A percentile compares a stretch with the other conserved stretches of the same genome.
phyloP scores from a whole-genome alignment of 2,329 filamentous ascomycete genomes.

The Didymella arachidicola region DNA sequence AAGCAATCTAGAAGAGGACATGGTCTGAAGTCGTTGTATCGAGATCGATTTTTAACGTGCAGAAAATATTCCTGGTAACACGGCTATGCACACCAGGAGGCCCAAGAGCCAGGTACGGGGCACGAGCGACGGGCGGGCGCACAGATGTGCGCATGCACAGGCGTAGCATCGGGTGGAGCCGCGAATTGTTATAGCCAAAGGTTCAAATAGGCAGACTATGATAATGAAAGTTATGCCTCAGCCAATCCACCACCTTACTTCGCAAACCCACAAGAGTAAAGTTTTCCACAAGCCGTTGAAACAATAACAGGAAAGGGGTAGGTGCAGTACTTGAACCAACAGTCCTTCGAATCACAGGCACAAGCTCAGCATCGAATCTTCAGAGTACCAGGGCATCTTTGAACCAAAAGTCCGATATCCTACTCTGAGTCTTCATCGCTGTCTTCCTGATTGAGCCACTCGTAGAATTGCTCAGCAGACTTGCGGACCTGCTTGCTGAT shows the following conservation, averaged over 20 bases:
- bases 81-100: constrained; percentile 18
- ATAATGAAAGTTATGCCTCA: constrained; percentile 22
- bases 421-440: constrained; percentile 58
- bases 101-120: constrained; percentile 27
- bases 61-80: constrained; percentile 15
- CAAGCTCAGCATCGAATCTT: background rate
- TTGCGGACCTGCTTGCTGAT: constrained; percentile 96
- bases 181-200: constrained; percentile 18
- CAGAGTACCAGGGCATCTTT: background rate
- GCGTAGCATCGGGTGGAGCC: constrained; percentile 5
- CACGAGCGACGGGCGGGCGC: constrained; percentile 12
- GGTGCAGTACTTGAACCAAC: no score
- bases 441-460: constrained; percentile 84
- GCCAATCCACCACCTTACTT: background rate
- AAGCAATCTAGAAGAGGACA: background rate
- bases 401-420: background rate
- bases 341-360: background rate
- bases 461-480: constrained; percentile 90
- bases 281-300: constrained; percentile 32
- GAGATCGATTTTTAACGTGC: constrained; percentile 12
- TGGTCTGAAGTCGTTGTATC: background rate
- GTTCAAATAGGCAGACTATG: constrained; percentile 26
- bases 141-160: constrained; percentile 18
- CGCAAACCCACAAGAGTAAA: constrained; percentile 26
- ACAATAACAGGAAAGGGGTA: constrained; percentile 20